Base-by-base conservation (phyloP, 805 yeast species). In the Candida yuanshanica region DNA sequence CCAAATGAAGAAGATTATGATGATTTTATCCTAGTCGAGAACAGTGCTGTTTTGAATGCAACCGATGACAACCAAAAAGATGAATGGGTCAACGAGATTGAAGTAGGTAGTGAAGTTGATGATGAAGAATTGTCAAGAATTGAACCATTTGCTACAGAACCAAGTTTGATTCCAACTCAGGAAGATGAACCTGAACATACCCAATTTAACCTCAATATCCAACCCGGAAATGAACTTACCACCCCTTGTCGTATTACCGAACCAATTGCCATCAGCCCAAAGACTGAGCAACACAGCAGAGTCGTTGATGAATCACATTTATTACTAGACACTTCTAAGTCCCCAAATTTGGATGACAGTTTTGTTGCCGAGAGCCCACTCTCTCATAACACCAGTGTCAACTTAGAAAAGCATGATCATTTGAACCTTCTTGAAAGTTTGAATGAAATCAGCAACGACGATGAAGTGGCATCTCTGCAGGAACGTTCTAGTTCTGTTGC, bases 241-340 rank as follows among this genome's bases (percentile, higher is more conserved):
- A 59, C 64, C 0, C 66, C 66, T 8, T 43, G 55, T 7, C 51
- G 64, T 12, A 38, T 53, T 5, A 59, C 65, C 7, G 61, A 62
- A 39, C 55, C 66, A 4, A 52, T 52, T 20, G 60, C 65, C 4
- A 41, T 48, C 7, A 53, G 59, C 32, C 65, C 64, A 18, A 44
- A 47, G 7, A 55, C 59, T 18, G 66, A 59, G 32, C 65, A 62
- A 36, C 39, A 42, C 20, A 49, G 53, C 18, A 45, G 51, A 42
- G 41, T 51, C 17, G 38, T 42, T 20, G 49, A 55, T 33, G 52
- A 50, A 13, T 44, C 54, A 2, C 33, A 38, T 2, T 36, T 51
- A 13, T 20, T 42, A 9, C 35, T 53, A 4, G 57, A 52, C 31
- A 39, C 50, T 4, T 40, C 54, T 2, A 50, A 46, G 33, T 45